Conservation (phyloP, 2,329 filamentous ascomycete genomes). For the Paracorniculantispora psalliotae region DNA sequence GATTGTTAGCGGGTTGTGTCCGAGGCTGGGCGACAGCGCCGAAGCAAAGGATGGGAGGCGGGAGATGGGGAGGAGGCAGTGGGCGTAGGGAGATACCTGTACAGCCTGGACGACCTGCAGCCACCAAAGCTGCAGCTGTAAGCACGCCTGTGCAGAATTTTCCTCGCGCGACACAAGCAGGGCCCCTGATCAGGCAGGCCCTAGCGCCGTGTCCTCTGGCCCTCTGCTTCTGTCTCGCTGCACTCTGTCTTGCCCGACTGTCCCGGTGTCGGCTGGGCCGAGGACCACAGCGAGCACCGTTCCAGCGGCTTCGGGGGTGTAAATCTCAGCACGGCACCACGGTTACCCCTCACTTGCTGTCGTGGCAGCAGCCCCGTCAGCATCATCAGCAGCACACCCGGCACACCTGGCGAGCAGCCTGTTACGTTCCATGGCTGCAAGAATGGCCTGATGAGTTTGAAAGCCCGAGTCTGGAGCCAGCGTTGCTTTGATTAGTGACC, state of each 20-base stretch:
- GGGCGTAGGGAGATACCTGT: too few relatives aligned
- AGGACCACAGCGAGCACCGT: background rate
- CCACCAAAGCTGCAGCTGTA: too few relatives aligned
- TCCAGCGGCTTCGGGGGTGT: conserved; percentile 21
- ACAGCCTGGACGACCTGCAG: too few relatives aligned
- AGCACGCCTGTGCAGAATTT: too few relatives aligned
- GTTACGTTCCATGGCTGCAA: background rate
- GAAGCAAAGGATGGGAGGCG: too few relatives aligned
- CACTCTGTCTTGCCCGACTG: background rate
- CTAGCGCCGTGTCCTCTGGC: background rate
- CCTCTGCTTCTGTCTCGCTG: background rate
- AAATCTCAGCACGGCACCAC: conserved; percentile 26
- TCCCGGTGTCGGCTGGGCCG: background rate
- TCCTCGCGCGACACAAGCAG: too few relatives aligned
- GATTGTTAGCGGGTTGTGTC: too few relatives aligned
- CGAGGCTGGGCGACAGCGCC: too few relatives aligned
- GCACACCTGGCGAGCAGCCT: background rate
- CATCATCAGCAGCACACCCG: background rate
- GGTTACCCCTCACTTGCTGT: conserved; percentile 17
- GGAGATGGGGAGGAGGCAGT: too few relatives aligned
- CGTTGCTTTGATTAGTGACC: background rate
- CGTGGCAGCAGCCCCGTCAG: background rate
- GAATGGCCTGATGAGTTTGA: too few relatives aligned
- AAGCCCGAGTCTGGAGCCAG: background rate
- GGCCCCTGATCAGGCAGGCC: too few relatives aligned